Evolutionary conservation across 306 rosid species (phyloP), one percentile per base, ranked within the genome.

Genomic region (Glycine soja): DNA sequence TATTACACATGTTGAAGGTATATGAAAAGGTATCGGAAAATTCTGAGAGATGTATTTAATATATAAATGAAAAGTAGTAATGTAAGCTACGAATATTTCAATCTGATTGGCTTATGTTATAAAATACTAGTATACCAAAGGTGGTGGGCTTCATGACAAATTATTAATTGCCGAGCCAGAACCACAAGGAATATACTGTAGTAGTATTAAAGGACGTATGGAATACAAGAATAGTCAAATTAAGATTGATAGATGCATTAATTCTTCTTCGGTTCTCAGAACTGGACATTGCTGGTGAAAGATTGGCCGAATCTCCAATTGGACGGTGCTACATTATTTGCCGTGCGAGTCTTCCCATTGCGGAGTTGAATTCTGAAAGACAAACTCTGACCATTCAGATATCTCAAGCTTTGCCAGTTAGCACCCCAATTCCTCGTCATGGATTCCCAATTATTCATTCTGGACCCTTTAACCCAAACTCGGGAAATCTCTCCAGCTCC

Each of bases 351-450:
- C 48, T 0, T 75, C 51, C 91, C 90, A 47, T 75, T 62, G 54
- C 72, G 56, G 80, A 80, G 76, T 86, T 86, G 90, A 24, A 90
- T 67, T 75, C 83, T 86, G 54, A 90, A 90, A 6, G 93, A 90
- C 80, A 90, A 51, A 75, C 87, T 84, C 59, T 88, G 93, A 74
- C 90, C 91, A 9, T 90, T 90, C 10, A 80, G 85, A 85, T 82
- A 88, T 61, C 75, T 76, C 4, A 54, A 73, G 83, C 91, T 90
- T 51, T 82, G 91, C 93, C 93, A 88, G 19, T 90, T 90, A 19
- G 59, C 70, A 6, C 91, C 91, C 93, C 93, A 86, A 43, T 82
- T 86, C 81, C 90, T 82, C 68, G 91, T 74, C 91, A 90, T 90
- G 53, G 82, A 0, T 80, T 86, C 90, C 91, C 91, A 88, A 5